These are phyloP conservation scores for Cryptococcus amylolentus DNA, from an alignment of 1,284 basidiomycete genomes.

Conservation along the genomic window DNA sequence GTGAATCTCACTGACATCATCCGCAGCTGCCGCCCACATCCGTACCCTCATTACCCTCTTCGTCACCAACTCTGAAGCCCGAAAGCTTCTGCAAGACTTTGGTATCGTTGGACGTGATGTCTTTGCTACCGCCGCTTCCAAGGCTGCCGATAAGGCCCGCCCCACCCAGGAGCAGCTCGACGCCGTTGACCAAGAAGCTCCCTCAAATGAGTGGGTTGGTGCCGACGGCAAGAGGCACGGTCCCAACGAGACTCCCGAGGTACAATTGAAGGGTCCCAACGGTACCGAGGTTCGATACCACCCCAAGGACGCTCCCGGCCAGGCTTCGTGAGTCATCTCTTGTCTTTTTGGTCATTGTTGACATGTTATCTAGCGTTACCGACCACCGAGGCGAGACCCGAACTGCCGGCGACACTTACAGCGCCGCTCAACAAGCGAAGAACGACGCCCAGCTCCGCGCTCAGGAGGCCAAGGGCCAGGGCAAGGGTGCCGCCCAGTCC, in stretches of 20 bases:
- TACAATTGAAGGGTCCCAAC: conserved; percentile 43
- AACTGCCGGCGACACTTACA: conserved; percentile 42
- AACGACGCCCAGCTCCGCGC: conserved; percentile 28
- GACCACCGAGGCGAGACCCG: conserved; percentile 45
- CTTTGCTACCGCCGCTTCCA: conserved; percentile 69
- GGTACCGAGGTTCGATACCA: conserved; percentile 51
- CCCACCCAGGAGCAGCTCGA: conserved; percentile 65
- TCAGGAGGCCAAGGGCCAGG: conserved; percentile 41
- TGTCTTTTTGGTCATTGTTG: neutral
- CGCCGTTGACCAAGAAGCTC: conserved; percentile 66
- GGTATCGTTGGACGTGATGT: conserved; percentile 80
- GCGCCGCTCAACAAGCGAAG: conserved; percentile 47
- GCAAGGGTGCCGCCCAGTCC: conserved; percentile 33
- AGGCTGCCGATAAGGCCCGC: conserved; percentile 68
- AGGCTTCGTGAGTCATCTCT: conserved; percentile 32
- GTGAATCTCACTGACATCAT: neutral
- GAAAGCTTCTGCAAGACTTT: conserved; percentile 80
- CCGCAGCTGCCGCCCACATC: conserved; percentile 70
- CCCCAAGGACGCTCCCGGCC: conserved; percentile 46
- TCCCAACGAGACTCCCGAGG: conserved; percentile 43
- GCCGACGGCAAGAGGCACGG: conserved; percentile 51
- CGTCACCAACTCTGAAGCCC: conserved; percentile 84
- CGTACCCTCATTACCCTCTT: conserved; percentile 77
- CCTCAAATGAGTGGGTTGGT: conserved; percentile 57
- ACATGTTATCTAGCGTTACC: conserved; percentile 26